Evolutionary conservation across 2,329 filamentous ascomycete genomes (phyloP).

Genomic region (Cyanodermella asteris): DNA sequence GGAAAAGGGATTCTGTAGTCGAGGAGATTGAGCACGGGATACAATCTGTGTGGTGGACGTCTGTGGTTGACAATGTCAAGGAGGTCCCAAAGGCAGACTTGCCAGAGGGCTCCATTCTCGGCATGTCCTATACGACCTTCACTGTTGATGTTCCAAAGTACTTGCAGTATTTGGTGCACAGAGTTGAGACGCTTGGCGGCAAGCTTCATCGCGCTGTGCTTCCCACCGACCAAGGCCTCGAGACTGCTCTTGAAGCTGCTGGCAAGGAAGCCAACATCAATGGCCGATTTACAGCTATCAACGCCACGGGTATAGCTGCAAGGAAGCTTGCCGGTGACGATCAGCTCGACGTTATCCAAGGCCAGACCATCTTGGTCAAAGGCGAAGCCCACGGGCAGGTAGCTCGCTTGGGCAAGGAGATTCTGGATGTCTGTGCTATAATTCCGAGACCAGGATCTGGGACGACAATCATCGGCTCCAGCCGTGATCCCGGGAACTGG

Average conservation of each 20-base stretch:
- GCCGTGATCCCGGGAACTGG: constrained; percentile 19
- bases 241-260: constrained; percentile 11
- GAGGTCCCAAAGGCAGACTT: constrained; percentile 7
- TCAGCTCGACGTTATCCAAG: constrained; percentile 19
- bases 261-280: constrained; percentile 5
- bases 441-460: constrained; percentile 20
- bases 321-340: constrained; percentile 15
- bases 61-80: constrained; percentile 15
- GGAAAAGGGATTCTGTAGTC: constrained; percentile 3
- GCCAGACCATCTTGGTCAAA: constrained; percentile 24
- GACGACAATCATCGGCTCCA: constrained; percentile 23
- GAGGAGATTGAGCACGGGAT: constrained; percentile 4
- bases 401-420: constrained; percentile 11
- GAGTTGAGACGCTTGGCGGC: constrained; percentile 8
- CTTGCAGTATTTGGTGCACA: constrained; percentile 15
- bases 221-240: constrained; percentile 9
- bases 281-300: constrained; percentile 19
- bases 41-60: constrained; percentile 19
- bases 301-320: constrained; percentile 22
- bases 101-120: constrained; percentile 9
- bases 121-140: constrained; percentile 14
- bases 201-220: constrained; percentile 1
- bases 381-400: constrained; percentile 18
- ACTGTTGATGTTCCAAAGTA: constrained; percentile 18
- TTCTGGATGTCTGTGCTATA: constrained; percentile 16